Percentiles rank a stretch among this genome's conserved stretches.
These are phyloP conservation scores for Boehmeria nivea DNA, from an alignment of 306 rosid species.

Conservation along the genomic window DNA sequence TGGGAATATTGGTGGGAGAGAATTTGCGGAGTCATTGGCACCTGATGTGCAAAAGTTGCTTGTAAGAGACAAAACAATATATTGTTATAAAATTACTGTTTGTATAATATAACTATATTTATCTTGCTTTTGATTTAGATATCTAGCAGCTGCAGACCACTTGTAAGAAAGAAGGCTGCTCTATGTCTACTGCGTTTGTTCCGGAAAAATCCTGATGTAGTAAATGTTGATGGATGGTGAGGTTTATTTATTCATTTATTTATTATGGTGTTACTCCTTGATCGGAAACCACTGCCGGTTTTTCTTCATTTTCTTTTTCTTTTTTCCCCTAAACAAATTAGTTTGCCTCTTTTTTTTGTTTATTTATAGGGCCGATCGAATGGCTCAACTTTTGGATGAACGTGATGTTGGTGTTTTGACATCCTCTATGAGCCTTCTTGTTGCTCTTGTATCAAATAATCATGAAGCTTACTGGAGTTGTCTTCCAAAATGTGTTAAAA, in stretches of 20 bases:
- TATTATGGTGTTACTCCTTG: constrained; percentile 20
- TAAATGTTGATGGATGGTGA: constrained; percentile 96
- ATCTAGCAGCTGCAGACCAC: constrained; percentile 99
- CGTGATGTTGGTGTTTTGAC: constrained; percentile 98
- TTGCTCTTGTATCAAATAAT: constrained; percentile 83
- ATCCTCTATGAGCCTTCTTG: constrained; percentile 97
- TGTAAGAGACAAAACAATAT: constrained; percentile 44
- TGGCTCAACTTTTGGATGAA: constrained; percentile 99
- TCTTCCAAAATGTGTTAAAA: constrained; percentile 96
- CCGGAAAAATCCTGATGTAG: constrained; percentile 98
- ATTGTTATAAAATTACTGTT: constrained; percentile 6
- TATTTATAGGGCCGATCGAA: constrained; percentile 85
- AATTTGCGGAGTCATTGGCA: constrained; percentile 95
- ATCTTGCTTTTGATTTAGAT: constrained; percentile 45
- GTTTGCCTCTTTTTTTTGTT: constrained; percentile 12
- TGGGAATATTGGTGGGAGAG: constrained; percentile 99
- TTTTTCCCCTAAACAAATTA: constrained; percentile 16
- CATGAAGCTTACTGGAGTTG: constrained; percentile 94
- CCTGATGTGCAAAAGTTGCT: constrained; percentile 95
- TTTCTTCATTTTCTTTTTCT: not conserved
- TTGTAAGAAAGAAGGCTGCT: constrained; percentile 97
- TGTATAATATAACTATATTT: constrained; percentile 25
- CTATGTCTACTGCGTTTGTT: constrained; percentile 88
- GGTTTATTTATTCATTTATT: constrained; percentile 12
- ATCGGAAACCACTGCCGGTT: constrained; percentile 12